Evolutionary conservation across 2,329 filamentous ascomycete species (phyloP), one percentile per base, ranked within the genome.

Genomic region (Beauveria medogensis): DNA sequence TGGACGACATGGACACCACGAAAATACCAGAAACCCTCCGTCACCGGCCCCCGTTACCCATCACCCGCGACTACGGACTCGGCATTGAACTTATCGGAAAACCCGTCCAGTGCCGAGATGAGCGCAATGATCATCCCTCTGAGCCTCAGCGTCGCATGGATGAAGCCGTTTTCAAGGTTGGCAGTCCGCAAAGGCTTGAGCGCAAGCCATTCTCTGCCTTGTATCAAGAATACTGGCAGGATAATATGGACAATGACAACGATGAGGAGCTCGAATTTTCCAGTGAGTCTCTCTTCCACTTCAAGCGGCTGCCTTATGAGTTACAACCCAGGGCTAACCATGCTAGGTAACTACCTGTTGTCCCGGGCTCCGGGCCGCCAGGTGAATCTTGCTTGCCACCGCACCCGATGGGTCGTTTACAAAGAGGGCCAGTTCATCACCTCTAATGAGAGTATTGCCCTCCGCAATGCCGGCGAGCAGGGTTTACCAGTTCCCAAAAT

Each of bases 181-280:
- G 57, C n/a, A 60, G 48, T 16, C 57, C 57, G 3, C 44, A 60
- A 5, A 53, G 22, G 16, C 16, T 34, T 10, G 26, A 52, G n/a
- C 56, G 47, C 47, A 59, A 44, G 47, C 56, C 56, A 14, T 52
- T 53, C 14, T 22, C 50, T 47, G 48, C 50, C 41, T 18, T 46
- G 28, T 54, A 60, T 41, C 57, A 60, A 53, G 57, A 60, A 30
- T 53, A n/a, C 28, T 53, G 57, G 57, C 57, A 53, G 41, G 57
- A 60, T 3, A 54, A 24, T 43, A 53, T 60, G 48, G 50, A 53
- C 14, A 53, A 60, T 26, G 48, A 53, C 57, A 37, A 40, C 12
- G 48, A 60, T 5, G 28, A 54, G 12, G 57, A 60, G 20, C 40
- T 50, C 16, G 57, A 60, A 18, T 54, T 60, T 16, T 60, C 57